Evolutionary conservation across 192 early-diverging fungal genomes (phyloP), one percentile per base, ranked within the genome.

Genomic region (Linnemannia hyalina): DNA sequence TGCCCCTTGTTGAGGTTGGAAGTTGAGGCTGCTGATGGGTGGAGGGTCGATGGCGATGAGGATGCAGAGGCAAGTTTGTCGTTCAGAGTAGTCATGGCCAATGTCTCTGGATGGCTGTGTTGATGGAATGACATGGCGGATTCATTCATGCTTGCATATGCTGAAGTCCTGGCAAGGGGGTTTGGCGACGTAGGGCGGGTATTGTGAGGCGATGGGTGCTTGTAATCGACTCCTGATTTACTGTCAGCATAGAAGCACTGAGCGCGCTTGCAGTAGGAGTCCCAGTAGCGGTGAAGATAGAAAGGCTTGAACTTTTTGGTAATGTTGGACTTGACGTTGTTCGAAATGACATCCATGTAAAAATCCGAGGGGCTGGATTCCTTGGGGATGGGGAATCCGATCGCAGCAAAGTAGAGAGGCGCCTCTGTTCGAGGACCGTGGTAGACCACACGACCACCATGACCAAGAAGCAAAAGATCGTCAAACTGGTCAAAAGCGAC

Each of bases 391-490:
- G 78, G 74, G 70, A 88, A 91, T 15, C 93, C 93, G 55, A 94
- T 87, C 0, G 76, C 69, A 3, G 82, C 82, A 77, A 94, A 94
- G 71, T 94, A 94, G 10, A 54, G 41, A 3, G 81, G 26, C 16
- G 90, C 90, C 18, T 90, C 87, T 32, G 76, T 82, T 6, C 90
- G 72, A 16, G 93, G 93, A 35, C 95, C 95, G 44, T 92, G 88
- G 76, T 93, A 95, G 22, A 95, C 89, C 18, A 94, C 87, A 41
- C 80, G 86, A 3, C 95, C 95, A 23, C 94, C 93, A 54, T 95
- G 94, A n/a, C 94, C 94, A 26, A 95, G 88, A 40, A 95, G 87
- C 29, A 95, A 47, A 6, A 95, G 83, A 73, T 95, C 95, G 79
- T 95, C 93, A 86, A 95, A 95, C 74, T 93, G 91, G 8, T 88